Conservation (phyloP, 164 flowering plant genomes). For the Umbilicus rupestris region DNA sequence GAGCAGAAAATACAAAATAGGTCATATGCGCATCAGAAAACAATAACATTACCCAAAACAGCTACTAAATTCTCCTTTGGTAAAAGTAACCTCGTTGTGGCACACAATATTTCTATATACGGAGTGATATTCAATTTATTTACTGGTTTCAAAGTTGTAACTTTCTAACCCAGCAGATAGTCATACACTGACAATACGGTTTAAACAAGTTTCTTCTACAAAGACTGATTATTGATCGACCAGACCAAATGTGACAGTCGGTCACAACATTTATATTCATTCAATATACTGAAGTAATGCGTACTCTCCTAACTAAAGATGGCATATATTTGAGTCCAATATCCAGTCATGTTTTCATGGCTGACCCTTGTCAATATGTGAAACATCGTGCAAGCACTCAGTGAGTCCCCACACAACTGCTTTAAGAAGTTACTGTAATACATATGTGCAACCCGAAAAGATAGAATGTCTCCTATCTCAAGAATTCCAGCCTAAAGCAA, state of each 20-base stretch:
- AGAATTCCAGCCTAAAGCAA: too few species aligned
- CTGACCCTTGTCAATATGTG: too few species aligned
- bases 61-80: background rate
- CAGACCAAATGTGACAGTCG: background rate
- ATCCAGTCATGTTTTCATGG: too few species aligned
- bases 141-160: background rate
- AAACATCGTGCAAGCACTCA: too few species aligned
- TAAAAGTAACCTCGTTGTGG: background rate
- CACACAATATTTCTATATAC: background rate
- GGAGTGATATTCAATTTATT: background rate
- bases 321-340: too few species aligned
- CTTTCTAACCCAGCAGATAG: background rate
- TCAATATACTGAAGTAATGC: background rate
- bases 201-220: background rate
- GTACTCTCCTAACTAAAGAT: too few species aligned
- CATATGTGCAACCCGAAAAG: too few species aligned
- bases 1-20: too few species aligned
- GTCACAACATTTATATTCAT: background rate
- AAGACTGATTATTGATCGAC: background rate
- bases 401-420: too few species aligned
- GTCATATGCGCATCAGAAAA: too few species aligned
- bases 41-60: background rate
- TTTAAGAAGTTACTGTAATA: too few species aligned
- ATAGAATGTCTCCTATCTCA: too few species aligned
- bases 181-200: background rate